phyloP scores from a whole-genome alignment of 495 filamentous ascomycete species.

The Penicillium herquei region DNA sequence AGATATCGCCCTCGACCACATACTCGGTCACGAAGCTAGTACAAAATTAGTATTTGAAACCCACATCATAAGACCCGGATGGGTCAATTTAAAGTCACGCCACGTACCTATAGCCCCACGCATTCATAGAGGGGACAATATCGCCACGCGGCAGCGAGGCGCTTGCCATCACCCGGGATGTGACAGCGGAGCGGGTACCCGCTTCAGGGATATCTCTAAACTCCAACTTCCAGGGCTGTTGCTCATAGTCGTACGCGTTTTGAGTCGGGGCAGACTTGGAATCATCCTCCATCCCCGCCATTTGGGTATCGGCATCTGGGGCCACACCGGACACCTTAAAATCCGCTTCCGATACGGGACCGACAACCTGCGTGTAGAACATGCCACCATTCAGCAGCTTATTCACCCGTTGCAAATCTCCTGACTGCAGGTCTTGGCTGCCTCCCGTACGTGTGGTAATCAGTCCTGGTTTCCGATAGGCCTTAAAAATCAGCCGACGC shows the following conservation, averaged over 20 bases:
- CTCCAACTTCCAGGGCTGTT: constrained; percentile 48
- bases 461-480: constrained; percentile 46
- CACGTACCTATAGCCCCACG: constrained; percentile 50
- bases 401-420: constrained; percentile 43
- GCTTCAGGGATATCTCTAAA: constrained; percentile 55
- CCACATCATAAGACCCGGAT: constrained; percentile 12
- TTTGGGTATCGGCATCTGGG: constrained; percentile 29
- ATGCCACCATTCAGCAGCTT: constrained; percentile 51
- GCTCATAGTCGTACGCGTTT: constrained; percentile 36
- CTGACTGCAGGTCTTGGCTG: constrained; percentile 43
- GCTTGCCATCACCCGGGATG: constrained; percentile 47
- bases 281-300: constrained; percentile 30
- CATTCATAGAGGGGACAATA: constrained; percentile 46
- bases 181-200: constrained; percentile 46
- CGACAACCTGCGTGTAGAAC: constrained; percentile 52
- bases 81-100: constrained; percentile 9
- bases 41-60: constrained; percentile 12
- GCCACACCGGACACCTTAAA: constrained; percentile 20
- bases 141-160: constrained; percentile 43
- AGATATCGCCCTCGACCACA: constrained; percentile 47
- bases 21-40: constrained; percentile 49
- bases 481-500: constrained; percentile 66
- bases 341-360: constrained; percentile 33
- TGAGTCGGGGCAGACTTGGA: constrained; percentile 1
- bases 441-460: constrained; percentile 39